Evolutionary conservation across 2,329 filamentous ascomycete species (phyloP), one percentile per base, ranked within the genome.

Genomic region (Nemania bipapillata): DNA sequence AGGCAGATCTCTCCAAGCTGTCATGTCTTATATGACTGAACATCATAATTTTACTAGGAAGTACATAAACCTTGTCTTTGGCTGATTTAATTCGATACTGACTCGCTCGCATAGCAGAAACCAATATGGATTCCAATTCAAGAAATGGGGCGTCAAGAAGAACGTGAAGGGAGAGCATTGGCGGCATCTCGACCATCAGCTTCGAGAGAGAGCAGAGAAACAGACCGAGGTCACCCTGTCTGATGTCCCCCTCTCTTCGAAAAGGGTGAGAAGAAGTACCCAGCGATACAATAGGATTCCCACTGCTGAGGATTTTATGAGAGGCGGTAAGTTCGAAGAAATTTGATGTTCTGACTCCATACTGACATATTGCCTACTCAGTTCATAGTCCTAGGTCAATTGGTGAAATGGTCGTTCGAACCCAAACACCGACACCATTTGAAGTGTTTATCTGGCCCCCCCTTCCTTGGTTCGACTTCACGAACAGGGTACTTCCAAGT

Each of bases 71-170:
- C 12, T 4, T 50, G 26, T 9, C 9, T 24, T 17, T 24, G 20
- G n/a, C n/a, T n/a, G n/a, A n/a, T 57, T 53, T n/a, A 6, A 24
- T 11, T 1, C 22, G 30, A 53, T 55, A 1, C 35, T 59, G 28
- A 59, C n/a, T 24, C 4, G 2, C 1, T 1, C 4, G 5, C n/a
- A n/a, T n/a, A 66, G 66, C 4, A 53, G 58, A 11, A 35, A 12
- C 37, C 63, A 65, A 28, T 69, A 69, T 9, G 30, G 47, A 12
- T 65, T 66, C 24, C 56, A 69, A 49, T 42, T 69, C 24, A 62
- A 66, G 47, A 69, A 69, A 62, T 66, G 66, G 66, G 53, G 52
- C 12, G n/a, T 66, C 45, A 61, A 55, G 28, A 69, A 63, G 40
- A 62, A 66, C 12, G 1, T 24, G 2, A 32, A 40, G 11, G 58